Base-by-base conservation (phyloP, 306 rosid genomes). In the Hippophae rhamnoides region DNA sequence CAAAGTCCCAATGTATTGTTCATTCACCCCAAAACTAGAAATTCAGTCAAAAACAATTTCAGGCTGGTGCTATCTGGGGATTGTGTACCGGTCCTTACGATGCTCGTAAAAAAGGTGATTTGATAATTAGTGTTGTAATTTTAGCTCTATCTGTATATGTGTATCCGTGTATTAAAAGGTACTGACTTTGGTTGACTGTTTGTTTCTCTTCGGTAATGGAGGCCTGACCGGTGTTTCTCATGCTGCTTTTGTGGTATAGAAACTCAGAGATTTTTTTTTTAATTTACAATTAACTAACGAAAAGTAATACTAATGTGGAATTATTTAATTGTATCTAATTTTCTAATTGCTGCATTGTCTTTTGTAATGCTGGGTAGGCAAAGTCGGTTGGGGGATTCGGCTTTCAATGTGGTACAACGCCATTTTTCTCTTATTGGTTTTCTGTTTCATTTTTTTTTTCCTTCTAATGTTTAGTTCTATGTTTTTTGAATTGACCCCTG, bases 11-110 rank as follows among this genome's bases (percentile, higher is more conserved):
- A 25, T 10, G 3, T 3, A 9, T 50, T 57, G 38, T 41, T 13
- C 50, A 38, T n/a, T 5, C 12, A 41, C 5, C 47, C 27, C 42
- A 31, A 31, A 13, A 13, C 25, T 23, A 48, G 13, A 73, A 45
- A 10, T 31, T 65, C 5, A 49, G 11, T 6, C 53, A 13, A 67
- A 50, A 53, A 55, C 49, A 41, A 47, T 53, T 72, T 84, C 90
- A 92, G 99, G 96, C 95, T 1, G 94, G 95, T 69, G 90, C 82
- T 18, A 72, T 92, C 44, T 92, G 96, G 95, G 99, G 96, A 7
- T 51, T 86, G 47, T 88, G 96, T 71, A 8, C 65, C 56, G 89
- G 79, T 65, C 99, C 99, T 41, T 79, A 75, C 63, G 81, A 92
- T 5, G 89, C 99, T 75, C 79, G 77, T 69, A 65, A 60, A 55